Evolutionary conservation across 2,329 filamentous ascomycete genomes (phyloP).

Genomic region (Epichloe baconii): DNA sequence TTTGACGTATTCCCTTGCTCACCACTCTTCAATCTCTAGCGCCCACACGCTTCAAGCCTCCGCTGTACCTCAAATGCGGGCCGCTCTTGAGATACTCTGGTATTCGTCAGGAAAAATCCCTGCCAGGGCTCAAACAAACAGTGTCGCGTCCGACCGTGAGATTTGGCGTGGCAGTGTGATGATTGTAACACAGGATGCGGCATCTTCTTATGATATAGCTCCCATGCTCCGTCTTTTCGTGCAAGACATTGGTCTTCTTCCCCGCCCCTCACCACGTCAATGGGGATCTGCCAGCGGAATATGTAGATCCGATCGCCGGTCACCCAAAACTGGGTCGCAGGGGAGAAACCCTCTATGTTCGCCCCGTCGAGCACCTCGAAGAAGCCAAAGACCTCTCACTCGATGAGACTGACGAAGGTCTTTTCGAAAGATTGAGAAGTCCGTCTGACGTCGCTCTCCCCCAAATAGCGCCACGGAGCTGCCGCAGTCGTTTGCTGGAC

Average conservation of each 20-base stretch:
- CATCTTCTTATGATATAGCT: conserved; percentile 68
- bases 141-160: conserved; percentile 43
- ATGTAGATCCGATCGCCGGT: conserved; percentile 80
- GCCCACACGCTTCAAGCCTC: conserved; percentile 67
- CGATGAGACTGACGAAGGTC: conserved; percentile 65
- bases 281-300: conserved; percentile 60
- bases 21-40: conserved; percentile 17
- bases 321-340: conserved; percentile 74
- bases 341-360: conserved; percentile 77
- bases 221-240: conserved; percentile 76
- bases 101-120: conserved; percentile 49
- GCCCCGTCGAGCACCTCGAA: conserved; percentile 75
- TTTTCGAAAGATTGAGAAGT: conserved; percentile 60
- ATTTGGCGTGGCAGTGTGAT: conserved; percentile 90
- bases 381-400: conserved; percentile 67
- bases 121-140: conserved; percentile 13
- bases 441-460: conserved; percentile 28
- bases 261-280: conserved; percentile 61
- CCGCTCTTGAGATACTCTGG: conserved; percentile 85
- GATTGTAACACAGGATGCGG: conserved; percentile 81
- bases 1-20: not conserved
- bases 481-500: conserved; percentile 39
- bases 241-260: conserved; percentile 69
- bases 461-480: conserved; percentile 31
- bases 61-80: conserved; percentile 76